Percentiles rank a stretch among this genome's conserved stretches.
Evolutionary conservation across 768 basidiomycete species (phyloP).

Genomic region (Mycena rebaudengoi): DNA sequence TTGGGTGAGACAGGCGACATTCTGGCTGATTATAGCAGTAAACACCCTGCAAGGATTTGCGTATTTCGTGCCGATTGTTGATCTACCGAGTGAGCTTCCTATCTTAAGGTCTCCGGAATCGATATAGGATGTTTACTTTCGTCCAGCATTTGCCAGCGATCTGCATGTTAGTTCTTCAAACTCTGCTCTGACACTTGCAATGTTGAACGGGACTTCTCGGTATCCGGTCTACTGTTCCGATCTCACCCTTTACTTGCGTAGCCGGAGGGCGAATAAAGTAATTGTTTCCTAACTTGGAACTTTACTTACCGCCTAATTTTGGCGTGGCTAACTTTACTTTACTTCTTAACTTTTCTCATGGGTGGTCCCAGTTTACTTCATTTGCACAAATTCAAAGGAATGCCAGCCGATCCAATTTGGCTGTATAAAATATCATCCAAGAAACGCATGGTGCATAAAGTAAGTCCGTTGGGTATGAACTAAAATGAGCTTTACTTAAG

Average conservation of each 20-base stretch:
- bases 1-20: conserved; percentile 21
- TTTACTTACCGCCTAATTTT: no score
- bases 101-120: no score
- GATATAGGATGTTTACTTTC: background rate
- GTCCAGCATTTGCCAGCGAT: conserved; percentile 34
- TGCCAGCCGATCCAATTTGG: background rate
- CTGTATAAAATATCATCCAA: no score
- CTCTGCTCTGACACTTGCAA: conserved; percentile 31
- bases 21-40: conserved; percentile 26
- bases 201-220: conserved; percentile 32
- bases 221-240: background rate
- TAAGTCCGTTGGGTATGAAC: no score
- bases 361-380: no score
- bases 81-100: conserved; percentile 38
- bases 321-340: conserved; percentile 32
- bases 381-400: no score
- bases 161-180: conserved; percentile 30
- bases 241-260: background rate
- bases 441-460: no score
- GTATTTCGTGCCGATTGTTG: conserved; percentile 36
- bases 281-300: conserved; percentile 40
- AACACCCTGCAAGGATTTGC: conserved; percentile 37
- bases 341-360: conserved; percentile 34
- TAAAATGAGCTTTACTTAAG: no score
- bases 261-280: conserved; percentile 29